Percentiles rank a stretch among this genome's conserved stretches.
Conservation (phyloP, 2,329 filamentous ascomycete species). For the Coniochaeta prunicola region DNA sequence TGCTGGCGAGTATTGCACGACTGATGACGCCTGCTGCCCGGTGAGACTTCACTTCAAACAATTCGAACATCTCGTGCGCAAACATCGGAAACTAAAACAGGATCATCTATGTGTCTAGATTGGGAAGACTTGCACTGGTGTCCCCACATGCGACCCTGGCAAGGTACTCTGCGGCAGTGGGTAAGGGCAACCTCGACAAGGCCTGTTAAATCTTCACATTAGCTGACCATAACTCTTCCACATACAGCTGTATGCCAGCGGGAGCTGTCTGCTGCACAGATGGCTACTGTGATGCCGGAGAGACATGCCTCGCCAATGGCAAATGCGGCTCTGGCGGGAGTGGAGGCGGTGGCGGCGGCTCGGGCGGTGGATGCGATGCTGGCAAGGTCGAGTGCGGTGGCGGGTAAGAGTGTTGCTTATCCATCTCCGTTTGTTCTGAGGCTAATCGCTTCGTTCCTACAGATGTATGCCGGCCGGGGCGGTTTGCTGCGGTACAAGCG, state of each 20-base stretch:
- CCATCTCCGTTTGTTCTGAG: not conserved
- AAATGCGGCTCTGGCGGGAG: slow-evolving; percentile 14
- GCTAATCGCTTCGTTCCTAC: not conserved
- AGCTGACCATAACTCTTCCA: not conserved
- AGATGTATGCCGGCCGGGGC: not conserved
- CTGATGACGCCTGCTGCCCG: slow-evolving; percentile 22
- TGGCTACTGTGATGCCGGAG: slow-evolving; percentile 21
- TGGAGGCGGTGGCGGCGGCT: slow-evolving; percentile 10
- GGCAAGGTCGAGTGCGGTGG: slow-evolving; percentile 14
- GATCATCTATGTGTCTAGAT: not conserved
- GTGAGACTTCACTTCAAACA: slow-evolving; percentile 1
- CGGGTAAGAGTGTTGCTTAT: slow-evolving; percentile 3
- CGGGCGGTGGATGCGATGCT: slow-evolving; percentile 1
- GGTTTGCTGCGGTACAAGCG: not conserved
- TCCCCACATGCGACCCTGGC: slow-evolving; percentile 14
- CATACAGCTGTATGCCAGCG: slow-evolving; percentile 20
- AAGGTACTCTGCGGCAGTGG: slow-evolving; percentile 15
- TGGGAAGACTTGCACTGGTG: slow-evolving; percentile 24
- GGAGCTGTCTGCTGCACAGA: slow-evolving; percentile 21
- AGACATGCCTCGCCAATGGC: slow-evolving; percentile 17
- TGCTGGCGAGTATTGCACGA: slow-evolving; percentile 19
- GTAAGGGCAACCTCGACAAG: slow-evolving; percentile 5
- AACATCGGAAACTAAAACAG: not conserved
- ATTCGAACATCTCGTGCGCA: not conserved
- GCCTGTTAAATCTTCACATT: slow-evolving; percentile 8